These are phyloP conservation scores for Rhododendron kiyosumense DNA, from an alignment of 148 eudicot genomes.

Conservation along the genomic window DNA sequence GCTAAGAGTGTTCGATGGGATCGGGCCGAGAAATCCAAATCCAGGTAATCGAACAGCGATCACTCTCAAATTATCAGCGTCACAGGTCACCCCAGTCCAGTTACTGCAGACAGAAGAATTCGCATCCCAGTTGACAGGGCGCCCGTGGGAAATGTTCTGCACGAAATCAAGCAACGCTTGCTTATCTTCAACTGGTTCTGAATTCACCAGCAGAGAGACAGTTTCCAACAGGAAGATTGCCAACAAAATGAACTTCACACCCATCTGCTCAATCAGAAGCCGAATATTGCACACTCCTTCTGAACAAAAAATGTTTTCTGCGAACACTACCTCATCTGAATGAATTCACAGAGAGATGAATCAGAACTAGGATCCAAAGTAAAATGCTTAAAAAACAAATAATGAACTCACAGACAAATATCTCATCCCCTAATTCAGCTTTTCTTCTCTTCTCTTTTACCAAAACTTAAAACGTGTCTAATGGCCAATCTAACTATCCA, in stretches of 20 bases:
- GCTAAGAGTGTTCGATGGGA: constrained; percentile 37
- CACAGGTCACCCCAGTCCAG: constrained; percentile 55
- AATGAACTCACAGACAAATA: neutral
- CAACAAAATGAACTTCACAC: constrained; percentile 29
- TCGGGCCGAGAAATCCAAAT: constrained; percentile 27
- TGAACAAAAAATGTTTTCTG: neutral
- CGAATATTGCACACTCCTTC: neutral
- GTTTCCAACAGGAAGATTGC: constrained; percentile 30
- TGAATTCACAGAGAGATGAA: neutral
- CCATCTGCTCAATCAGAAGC: constrained; percentile 26
- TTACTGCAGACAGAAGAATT: constrained; percentile 26
- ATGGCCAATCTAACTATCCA: neutral
- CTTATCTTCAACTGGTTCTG: constrained; percentile 53
- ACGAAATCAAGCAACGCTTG: constrained; percentile 44
- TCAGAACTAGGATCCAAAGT: neutral
- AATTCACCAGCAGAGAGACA: constrained; percentile 12
- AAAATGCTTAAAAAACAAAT: neutral
- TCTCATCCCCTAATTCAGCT: neutral
- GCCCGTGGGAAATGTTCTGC: constrained; percentile 16
- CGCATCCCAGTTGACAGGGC: constrained; percentile 31
- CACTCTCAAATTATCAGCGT: constrained; percentile 26
- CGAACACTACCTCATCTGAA: constrained; percentile 4
- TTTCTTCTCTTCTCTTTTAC: neutral
- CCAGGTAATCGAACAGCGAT: constrained; percentile 36
- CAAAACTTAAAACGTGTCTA: neutral